Evolutionary conservation across 345 rosid species (phyloP), one percentile per base, ranked within the genome.

Genomic region (Melaleuca quinquenervia): DNA sequence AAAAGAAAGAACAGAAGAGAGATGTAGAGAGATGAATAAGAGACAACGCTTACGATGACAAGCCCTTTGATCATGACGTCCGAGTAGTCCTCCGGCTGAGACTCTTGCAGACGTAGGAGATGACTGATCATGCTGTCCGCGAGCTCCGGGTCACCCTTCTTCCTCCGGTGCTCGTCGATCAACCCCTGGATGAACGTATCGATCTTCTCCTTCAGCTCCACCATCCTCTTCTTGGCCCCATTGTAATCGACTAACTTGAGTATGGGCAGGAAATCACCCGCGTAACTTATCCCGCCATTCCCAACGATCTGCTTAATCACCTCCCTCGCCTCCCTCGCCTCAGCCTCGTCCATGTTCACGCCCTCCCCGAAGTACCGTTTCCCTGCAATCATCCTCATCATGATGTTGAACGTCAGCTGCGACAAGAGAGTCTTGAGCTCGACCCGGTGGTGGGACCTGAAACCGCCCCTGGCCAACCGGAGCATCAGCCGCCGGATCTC

Each of bases 301-400:
- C 64, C 80, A 22, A 22, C 1, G 15, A 55, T n/a, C 2, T 92
- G 87, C 85, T 88, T 85, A 85, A 90, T 88, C 36, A 91, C 86
- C 62, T 82, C 27, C 83, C 84, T 83, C 36, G 84, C 80, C 84
- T 56, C 54, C 51, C 5, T 89, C 24, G 94, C 45, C 51, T 86
- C 49, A 18, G 50, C 83, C 60, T 86, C 84, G 32, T 55, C 56
- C 2, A 89, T 88, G 12, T 51, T 85, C 32, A 88, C 85, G 18
- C 90, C 90, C n/a, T 94, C 93, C 3, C 92, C 93, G 78, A 88
- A 94, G 84, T 93, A 93, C 82, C 92, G 84, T 85, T 93, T 94
- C 84, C 96, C 95, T 1, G 95, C 92, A 3, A 94, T 89, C 96
- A 88, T 88, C 84, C 91, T 83, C 87, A 87, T 84, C 5, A 64